Evolutionary conservation across 345 rosid genomes (phyloP).

Genomic region (Citropsis articulata): DNA sequence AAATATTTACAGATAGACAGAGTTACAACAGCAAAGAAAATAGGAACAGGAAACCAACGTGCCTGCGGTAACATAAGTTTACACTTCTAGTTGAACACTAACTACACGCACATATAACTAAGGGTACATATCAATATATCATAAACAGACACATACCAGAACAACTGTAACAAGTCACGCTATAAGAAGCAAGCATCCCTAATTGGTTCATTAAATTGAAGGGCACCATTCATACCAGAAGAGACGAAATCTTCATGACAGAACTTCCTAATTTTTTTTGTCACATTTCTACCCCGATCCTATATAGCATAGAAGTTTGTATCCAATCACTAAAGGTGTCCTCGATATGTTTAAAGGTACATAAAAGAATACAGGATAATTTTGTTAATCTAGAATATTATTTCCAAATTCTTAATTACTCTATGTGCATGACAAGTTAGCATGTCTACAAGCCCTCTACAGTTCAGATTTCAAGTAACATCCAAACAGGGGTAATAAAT

Average conservation of each 20-base stretch:
- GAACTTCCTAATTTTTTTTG: not conserved
- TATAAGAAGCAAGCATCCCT: not conserved
- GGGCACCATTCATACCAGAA: not conserved
- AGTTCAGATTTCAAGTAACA: not conserved
- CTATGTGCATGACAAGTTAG: not conserved
- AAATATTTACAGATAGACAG: not conserved
- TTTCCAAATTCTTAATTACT: not conserved
- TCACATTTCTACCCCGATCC: not conserved
- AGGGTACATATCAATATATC: not conserved
- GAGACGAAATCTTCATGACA: not conserved
- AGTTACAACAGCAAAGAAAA: not conserved
- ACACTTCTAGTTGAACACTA: not conserved
- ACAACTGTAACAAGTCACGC: not conserved
- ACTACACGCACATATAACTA: not conserved
- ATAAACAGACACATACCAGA: not conserved
- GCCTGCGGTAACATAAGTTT: not conserved
- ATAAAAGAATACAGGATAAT: not conserved
- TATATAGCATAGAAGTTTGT: not conserved
- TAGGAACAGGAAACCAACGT: not conserved
- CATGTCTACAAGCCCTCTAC: not conserved
- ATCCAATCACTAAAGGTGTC: not conserved
- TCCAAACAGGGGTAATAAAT: too few species aligned
- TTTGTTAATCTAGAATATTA: not conserved
- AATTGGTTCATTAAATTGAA: not conserved
- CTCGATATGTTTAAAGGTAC: not conserved